Base-by-base conservation (phyloP, 2,329 filamentous ascomycete genomes). In the Phoma sp. region DNA sequence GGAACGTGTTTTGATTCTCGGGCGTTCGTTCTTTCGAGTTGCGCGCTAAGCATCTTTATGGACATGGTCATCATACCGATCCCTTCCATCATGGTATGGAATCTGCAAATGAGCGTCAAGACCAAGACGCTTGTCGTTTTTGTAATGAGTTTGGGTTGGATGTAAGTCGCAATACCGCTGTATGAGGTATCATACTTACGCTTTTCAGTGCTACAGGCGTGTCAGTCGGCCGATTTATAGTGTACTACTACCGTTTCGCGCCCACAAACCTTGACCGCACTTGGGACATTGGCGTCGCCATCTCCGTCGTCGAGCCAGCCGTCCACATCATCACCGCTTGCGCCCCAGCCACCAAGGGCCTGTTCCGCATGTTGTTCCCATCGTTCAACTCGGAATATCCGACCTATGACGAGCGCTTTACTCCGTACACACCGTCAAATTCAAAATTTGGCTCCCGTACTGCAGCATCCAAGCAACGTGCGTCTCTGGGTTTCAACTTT, bases 241-340 rank as follows among this genome's bases (percentile, higher is more conserved):
- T 78, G 17, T 77, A 78, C 62, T 66, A 72, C 34, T 73, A 76
- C 63, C 71, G 76, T 26, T 71, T 76, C 38, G 62, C 63, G 5
- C 69, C 70, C 11, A 69, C 68, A 2, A 62, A 72, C 32, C 57
- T 63, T 15, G 73, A 76, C 39, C 67, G 66, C 1, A 69, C 67
- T 54, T 66, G 69, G 59, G 52, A 71, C 32, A 76, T 78, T 28
- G 73, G 72, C 11, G 49, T 76, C 10, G 67, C 75, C 29, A 74
- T 74, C 34, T 68, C 73, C 12, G 67, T 72, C 28, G 68, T 75
- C 23, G 78, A 80, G 59, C 64, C 77, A 5, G 70, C 72, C 26
- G 60, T 79, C 0, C 83, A 81, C 42, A 82, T 85, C 57, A 73
- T 83, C 36, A 82, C 81, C 0, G 82, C 82, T 6, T 83, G 80